phyloP scores from a whole-genome alignment of 2,329 filamentous ascomycete species.

The Coniochaeta pulveracea region DNA sequence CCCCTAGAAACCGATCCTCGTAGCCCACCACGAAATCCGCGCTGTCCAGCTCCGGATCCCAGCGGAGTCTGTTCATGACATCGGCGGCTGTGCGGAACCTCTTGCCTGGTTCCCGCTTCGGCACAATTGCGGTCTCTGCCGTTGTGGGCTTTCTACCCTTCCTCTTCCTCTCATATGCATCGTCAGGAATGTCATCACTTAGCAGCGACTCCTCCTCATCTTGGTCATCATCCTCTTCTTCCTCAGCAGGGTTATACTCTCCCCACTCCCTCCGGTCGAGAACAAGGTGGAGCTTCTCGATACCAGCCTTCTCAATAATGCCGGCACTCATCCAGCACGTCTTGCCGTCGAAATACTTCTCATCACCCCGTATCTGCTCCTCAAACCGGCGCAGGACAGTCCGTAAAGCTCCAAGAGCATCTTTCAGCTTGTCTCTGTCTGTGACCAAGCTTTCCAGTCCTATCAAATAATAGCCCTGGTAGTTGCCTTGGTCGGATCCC shows the following conservation, averaged over 20 bases:
- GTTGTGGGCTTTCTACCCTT: slow-evolving; percentile 10
- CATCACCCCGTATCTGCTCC: slow-evolving; percentile 29
- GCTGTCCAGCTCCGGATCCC: slow-evolving; percentile 42
- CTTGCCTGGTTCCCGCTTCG: slow-evolving; percentile 20
- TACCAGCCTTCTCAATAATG: slow-evolving; percentile 23
- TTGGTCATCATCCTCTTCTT: slow-evolving; percentile 25
- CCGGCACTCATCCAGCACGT: slow-evolving; percentile 36
- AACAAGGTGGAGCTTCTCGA: slow-evolving; percentile 28
- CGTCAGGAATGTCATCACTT: not conserved
- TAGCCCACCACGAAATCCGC: slow-evolving; percentile 47
- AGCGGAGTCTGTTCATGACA: slow-evolving; percentile 47
- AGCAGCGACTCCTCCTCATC: slow-evolving; percentile 19
- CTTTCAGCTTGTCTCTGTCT: slow-evolving; percentile 27
- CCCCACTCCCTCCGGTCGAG: slow-evolving; percentile 39
- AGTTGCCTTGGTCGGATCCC: slow-evolving; percentile 27
- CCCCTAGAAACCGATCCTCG: slow-evolving; percentile 46
- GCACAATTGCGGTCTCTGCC: slow-evolving; percentile 7
- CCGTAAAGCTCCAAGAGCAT: slow-evolving; percentile 30
- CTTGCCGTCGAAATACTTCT: slow-evolving; percentile 35
- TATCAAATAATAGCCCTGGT: slow-evolving; percentile 50
- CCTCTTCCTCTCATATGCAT: slow-evolving; percentile 1
- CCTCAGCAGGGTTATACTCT: slow-evolving; percentile 26
- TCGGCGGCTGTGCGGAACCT: slow-evolving; percentile 47
- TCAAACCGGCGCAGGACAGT: slow-evolving; percentile 35
- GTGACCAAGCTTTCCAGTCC: slow-evolving; percentile 32